These are phyloP conservation scores for Trichosporon asahii DNA, from an alignment of 1,284 basidiomycete genomes.

Conservation along the genomic window DNA sequence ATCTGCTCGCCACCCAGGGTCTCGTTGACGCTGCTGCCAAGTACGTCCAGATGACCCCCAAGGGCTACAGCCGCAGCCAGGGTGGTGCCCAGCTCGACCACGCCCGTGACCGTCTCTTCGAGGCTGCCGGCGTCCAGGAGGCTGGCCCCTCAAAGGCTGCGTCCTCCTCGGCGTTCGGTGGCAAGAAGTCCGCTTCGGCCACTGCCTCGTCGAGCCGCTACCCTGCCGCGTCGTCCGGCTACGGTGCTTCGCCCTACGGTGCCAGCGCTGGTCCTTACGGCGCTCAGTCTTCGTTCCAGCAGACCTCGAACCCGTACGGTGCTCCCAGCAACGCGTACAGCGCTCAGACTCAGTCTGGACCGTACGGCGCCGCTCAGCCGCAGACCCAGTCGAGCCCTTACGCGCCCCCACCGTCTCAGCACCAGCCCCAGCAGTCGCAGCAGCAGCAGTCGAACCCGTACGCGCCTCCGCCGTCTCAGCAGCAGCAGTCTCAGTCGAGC, in stretches of 20 bases:
- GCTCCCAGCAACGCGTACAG: constrained; percentile 6
- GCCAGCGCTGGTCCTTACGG: constrained; percentile 10
- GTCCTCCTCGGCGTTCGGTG: constrained; percentile 22
- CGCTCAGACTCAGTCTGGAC: constrained; percentile 9
- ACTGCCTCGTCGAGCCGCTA: constrained; percentile 17
- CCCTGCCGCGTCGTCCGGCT: constrained; percentile 7
- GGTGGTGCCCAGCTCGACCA: constrained; percentile 59
- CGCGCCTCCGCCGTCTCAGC: not conserved
- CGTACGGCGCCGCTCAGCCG: not conserved
- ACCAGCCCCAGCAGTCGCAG: not conserved
- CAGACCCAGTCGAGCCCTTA: constrained; percentile 24
- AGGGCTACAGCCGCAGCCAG: constrained; percentile 67
- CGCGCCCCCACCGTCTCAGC: constrained; percentile 26
- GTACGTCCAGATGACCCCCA: constrained; percentile 77
- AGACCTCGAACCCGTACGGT: constrained; percentile 7
- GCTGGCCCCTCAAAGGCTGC: constrained; percentile 13
- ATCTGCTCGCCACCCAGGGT: constrained; percentile 85
- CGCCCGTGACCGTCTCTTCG: constrained; percentile 57
- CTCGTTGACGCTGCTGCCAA: constrained; percentile 75
- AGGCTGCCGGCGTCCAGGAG: constrained; percentile 33
- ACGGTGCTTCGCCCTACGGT: constrained; percentile 16
- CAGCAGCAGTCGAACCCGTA: constrained; percentile 8
- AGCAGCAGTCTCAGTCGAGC: constrained; percentile 11
- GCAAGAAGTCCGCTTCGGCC: constrained; percentile 22
- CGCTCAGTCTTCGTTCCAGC: constrained; percentile 6